Evolutionary conservation across 2,329 filamentous ascomycete genomes (phyloP).

Genomic region (Coniella lustricola): DNA sequence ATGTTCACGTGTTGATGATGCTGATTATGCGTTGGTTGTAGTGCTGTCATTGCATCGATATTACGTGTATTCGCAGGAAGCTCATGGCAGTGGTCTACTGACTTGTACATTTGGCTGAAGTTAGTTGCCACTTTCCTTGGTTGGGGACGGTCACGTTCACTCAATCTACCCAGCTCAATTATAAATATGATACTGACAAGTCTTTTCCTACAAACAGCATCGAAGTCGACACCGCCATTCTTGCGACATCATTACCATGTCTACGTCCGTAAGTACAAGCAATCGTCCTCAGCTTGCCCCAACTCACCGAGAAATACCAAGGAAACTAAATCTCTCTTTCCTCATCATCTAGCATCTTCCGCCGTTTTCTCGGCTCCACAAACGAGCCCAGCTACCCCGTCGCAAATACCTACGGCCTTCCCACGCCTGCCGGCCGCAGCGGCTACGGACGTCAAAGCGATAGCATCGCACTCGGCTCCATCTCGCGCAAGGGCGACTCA

Average conservation of each 20-base stretch:
- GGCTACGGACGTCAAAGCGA: neutral
- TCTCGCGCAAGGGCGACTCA: conserved; percentile 1
- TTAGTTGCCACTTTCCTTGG: neutral
- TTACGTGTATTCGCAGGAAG: neutral
- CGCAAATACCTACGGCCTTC: neutral
- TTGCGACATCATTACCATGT: conserved; percentile 1
- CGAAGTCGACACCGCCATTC: conserved; percentile 1
- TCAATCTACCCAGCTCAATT: too few species aligned
- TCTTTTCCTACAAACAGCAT: neutral
- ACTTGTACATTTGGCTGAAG: conserved; percentile 1
- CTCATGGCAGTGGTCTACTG: neutral
- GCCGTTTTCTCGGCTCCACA: conserved; percentile 1
- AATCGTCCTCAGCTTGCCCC: neutral
- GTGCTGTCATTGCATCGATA: conserved; percentile 1
- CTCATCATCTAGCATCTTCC: neutral
- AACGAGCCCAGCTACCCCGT: conserved; percentile 1
- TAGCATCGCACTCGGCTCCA: neutral
- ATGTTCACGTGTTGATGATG: too few species aligned
- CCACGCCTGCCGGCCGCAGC: neutral
- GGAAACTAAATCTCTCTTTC: too few species aligned
- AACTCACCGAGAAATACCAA: too few species aligned
- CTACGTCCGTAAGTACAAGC: neutral
- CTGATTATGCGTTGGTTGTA: too few species aligned
- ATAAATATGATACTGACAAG: too few species aligned
- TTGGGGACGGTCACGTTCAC: neutral